phyloP scores from a whole-genome alignment of 805 yeast species.

The Kodamaea nitidulidarum region DNA sequence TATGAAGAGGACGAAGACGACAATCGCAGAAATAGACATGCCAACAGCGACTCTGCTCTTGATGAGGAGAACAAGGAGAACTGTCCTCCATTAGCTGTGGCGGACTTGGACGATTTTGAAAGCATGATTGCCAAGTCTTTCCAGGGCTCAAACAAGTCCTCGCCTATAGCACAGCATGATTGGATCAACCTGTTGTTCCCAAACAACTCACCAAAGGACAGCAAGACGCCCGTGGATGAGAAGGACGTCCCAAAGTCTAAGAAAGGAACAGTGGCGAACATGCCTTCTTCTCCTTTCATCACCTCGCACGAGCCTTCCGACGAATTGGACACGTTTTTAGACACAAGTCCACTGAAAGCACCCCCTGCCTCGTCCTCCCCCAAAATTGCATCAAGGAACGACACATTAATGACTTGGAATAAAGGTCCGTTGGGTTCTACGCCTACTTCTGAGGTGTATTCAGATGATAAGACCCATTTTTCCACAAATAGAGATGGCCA shows the following conservation, averaged over 20 bases:
- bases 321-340: slow-evolving; percentile 16
- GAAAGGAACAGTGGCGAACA: slow-evolving; percentile 25
- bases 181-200: slow-evolving; percentile 44
- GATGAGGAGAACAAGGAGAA: slow-evolving; percentile 28
- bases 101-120: slow-evolving; percentile 18
- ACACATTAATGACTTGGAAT: slow-evolving; percentile 30
- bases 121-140: slow-evolving; percentile 24
- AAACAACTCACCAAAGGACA: slow-evolving; percentile 35
- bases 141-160: slow-evolving; percentile 24
- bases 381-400: slow-evolving; percentile 31
- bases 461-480: slow-evolving; percentile 6
- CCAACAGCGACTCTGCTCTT: slow-evolving; percentile 10
- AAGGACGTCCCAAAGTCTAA: slow-evolving; percentile 17
- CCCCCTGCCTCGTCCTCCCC: slow-evolving; percentile 28
- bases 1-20: slow-evolving; percentile 24
- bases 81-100: slow-evolving; percentile 19
- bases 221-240: slow-evolving; percentile 17
- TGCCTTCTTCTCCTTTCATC: slow-evolving; percentile 41
- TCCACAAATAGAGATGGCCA: background rate
- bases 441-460: slow-evolving; percentile 17
- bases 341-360: slow-evolving; percentile 10
- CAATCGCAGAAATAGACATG: slow-evolving; percentile 1
- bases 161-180: slow-evolving; percentile 34
- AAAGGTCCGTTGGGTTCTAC: slow-evolving; percentile 17
- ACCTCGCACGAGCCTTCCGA: slow-evolving; percentile 14